Conservation (phyloP, 2,329 filamentous ascomycete species). For the Fusarium zealandicum region DNA sequence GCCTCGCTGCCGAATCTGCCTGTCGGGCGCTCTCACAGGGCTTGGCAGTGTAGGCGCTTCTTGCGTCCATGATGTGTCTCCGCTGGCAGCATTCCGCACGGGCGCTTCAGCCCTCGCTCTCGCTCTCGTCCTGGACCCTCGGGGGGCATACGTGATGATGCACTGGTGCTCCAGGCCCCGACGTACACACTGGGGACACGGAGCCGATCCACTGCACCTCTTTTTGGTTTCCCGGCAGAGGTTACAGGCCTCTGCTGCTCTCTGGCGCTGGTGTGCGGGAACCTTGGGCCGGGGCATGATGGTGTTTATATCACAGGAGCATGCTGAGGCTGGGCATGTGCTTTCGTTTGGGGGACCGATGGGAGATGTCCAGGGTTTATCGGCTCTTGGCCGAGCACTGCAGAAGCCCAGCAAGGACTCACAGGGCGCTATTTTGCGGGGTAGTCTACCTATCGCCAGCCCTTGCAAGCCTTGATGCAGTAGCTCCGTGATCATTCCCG, state of each 20-base stretch:
- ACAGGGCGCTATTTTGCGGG: too few relatives aligned
- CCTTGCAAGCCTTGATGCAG: too few relatives aligned
- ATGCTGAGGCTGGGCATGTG: not conserved
- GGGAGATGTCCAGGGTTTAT: not conserved
- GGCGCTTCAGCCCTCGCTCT: slow-evolving; percentile 25
- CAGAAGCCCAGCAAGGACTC: too few relatives aligned
- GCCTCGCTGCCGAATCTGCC: slow-evolving; percentile 3
- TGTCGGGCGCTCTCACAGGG: not conserved
- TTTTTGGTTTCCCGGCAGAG: slow-evolving; percentile 59
- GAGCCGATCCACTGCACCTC: slow-evolving; percentile 56
- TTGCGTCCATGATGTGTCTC: not conserved
- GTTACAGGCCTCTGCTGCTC: slow-evolving; percentile 57
- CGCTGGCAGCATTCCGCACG: slow-evolving; percentile 9
- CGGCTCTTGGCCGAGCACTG: not conserved
- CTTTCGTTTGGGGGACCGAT: not conserved
- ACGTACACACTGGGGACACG: slow-evolving; percentile 56
- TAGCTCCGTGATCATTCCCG: too few relatives aligned
- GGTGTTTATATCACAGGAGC: not conserved
- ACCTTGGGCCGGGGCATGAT: slow-evolving; percentile 61
- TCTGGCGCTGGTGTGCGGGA: slow-evolving; percentile 55
- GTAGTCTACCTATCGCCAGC: too few relatives aligned
- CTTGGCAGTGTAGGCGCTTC: not conserved
- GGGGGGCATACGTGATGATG: slow-evolving; percentile 44
- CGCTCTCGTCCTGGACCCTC: slow-evolving; percentile 38
- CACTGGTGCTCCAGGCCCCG: slow-evolving; percentile 52